A percentile compares a stretch with the other conserved stretches of the same genome.
Conservation (phyloP, 1,139 yeast species). For the Protomyces gravidus region DNA sequence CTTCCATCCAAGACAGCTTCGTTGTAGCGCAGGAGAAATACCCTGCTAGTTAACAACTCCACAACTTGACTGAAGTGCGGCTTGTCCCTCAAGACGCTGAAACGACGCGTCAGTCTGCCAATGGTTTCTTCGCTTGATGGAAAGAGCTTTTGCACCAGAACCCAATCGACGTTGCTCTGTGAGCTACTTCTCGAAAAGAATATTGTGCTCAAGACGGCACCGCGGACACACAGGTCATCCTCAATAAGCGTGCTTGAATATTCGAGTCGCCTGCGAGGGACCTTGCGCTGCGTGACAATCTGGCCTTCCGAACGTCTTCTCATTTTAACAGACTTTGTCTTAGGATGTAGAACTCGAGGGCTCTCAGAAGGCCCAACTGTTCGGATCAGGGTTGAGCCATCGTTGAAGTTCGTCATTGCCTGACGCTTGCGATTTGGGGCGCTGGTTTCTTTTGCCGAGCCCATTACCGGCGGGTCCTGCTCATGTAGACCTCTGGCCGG, state of each 20-base stretch:
- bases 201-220: slow-evolving; percentile 8
- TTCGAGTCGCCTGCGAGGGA: neutral
- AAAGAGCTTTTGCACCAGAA: neutral
- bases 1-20: slow-evolving; percentile 6
- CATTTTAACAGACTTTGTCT: no score
- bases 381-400: no score
- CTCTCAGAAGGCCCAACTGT: no score
- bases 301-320: no score
- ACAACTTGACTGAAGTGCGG: neutral
- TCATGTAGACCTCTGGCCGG: neutral
- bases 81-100: slow-evolving; percentile 3
- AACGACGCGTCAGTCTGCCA: neutral
- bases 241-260: slow-evolving; percentile 2
- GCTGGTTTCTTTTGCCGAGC: no score
- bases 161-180: slow-evolving; percentile 13
- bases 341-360: no score
- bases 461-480: no score
- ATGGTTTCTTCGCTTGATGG: neutral
- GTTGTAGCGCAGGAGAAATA: slow-evolving; percentile 10
- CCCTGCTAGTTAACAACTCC: neutral
- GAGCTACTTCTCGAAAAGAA: slow-evolving; percentile 1
- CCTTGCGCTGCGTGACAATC: no score
- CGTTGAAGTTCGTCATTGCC: no score
- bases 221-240: slow-evolving; percentile 12
- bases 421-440: no score